Evolutionary conservation across 2,329 filamentous ascomycete genomes (phyloP).

Genomic region (Plenodomus tracheiphilus): DNA sequence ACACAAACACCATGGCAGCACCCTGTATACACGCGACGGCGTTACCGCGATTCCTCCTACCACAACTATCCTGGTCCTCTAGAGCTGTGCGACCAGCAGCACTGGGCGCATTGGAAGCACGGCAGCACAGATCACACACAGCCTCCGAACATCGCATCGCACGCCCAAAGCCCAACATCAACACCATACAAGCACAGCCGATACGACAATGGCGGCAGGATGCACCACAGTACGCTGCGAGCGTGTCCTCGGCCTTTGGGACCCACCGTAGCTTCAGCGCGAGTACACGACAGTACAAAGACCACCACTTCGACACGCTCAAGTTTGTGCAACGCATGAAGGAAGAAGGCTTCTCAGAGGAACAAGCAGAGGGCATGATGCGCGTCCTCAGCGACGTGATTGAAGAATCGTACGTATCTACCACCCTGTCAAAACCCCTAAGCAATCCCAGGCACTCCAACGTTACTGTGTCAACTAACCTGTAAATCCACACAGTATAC

Average conservation of each 20-base stretch:
- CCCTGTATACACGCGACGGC: slow-evolving; percentile 25
- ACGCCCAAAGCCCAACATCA: slow-evolving; percentile 4
- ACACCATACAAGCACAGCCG: slow-evolving; percentile 10
- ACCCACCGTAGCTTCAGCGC: slow-evolving; percentile 63
- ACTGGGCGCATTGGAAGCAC: slow-evolving; percentile 15
- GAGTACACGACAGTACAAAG: slow-evolving; percentile 63
- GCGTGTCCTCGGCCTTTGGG: slow-evolving; percentile 7
- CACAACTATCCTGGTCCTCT: slow-evolving; percentile 41
- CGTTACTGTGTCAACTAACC: too few species aligned
- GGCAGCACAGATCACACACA: slow-evolving; percentile 17
- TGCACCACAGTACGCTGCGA: slow-evolving; percentile 3
- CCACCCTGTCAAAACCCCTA: neutral
- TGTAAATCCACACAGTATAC: too few species aligned
- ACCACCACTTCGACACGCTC: slow-evolving; percentile 97
- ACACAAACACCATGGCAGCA: slow-evolving; percentile 32
- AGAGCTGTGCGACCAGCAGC: slow-evolving; percentile 27
- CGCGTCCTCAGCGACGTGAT: slow-evolving; percentile 95
- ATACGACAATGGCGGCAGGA: slow-evolving; percentile 7
- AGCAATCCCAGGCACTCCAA: too few species aligned
- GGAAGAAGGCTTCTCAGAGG: slow-evolving; percentile 91
- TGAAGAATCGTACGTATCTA: slow-evolving; percentile 71
- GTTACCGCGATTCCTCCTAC: slow-evolving; percentile 46
- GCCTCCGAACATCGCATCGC: slow-evolving; percentile 18
- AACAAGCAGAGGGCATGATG: slow-evolving; percentile 98
- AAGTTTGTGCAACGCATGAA: slow-evolving; percentile 93